Evolutionary conservation across 495 filamentous ascomycete genomes (phyloP).

Genomic region (Trichoderma orchidacearum): DNA sequence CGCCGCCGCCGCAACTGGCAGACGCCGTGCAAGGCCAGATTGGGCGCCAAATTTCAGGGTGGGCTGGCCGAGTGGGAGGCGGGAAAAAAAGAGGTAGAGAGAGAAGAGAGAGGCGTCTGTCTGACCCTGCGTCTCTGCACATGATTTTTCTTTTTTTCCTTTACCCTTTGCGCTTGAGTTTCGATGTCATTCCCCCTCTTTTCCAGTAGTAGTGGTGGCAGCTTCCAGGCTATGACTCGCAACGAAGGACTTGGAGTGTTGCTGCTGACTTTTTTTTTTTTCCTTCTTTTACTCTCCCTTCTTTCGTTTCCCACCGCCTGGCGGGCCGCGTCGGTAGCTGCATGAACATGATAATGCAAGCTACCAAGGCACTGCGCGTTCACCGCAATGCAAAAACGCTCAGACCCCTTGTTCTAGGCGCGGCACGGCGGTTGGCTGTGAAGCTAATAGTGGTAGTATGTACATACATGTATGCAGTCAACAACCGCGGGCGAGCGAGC

Average conservation of each 20-base stretch:
- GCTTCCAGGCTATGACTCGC: no score
- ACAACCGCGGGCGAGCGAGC: background rate
- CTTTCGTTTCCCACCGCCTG: background rate
- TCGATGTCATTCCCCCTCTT: no score
- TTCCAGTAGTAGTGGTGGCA: background rate
- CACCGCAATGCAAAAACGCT: no score
- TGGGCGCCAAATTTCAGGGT: background rate
- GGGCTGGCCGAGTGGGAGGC: background rate
- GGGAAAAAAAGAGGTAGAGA: background rate
- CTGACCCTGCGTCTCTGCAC: background rate
- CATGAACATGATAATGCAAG: background rate
- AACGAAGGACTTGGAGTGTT: no score
- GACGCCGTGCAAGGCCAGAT: background rate
- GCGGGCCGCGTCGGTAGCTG: background rate
- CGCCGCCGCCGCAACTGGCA: background rate
- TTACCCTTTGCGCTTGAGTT: background rate
- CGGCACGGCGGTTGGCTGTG: background rate
- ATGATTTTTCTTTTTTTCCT: background rate
- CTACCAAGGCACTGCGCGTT: no score
- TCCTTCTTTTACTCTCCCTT: background rate
- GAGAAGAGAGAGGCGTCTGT: no score
- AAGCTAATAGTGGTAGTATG: background rate
- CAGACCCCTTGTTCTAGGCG: no score
- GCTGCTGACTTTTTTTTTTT: no score
- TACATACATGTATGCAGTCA: no score